A percentile compares a stretch with the other conserved stretches of the same genome.
phyloP scores from a whole-genome alignment of 1,139 yeast species.

The Taphrina populina region DNA sequence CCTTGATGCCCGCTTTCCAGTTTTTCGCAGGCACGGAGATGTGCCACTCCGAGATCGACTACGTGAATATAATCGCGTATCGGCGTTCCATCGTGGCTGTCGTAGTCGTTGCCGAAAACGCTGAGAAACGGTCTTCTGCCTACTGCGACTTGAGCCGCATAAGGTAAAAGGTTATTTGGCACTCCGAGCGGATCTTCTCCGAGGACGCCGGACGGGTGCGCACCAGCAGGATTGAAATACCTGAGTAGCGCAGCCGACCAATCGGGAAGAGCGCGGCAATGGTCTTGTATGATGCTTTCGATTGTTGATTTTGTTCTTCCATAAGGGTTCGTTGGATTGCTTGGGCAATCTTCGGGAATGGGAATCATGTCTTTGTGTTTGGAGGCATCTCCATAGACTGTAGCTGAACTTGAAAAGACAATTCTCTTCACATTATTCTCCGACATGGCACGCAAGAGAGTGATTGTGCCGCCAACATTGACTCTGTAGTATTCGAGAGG shows the following conservation, averaged over 20 bases:
- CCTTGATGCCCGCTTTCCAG: constrained; percentile 52
- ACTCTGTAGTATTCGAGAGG: constrained; percentile 73
- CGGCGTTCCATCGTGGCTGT: constrained; percentile 74
- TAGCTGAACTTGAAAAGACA: constrained; percentile 77
- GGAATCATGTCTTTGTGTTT: constrained; percentile 73
- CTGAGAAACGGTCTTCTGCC: constrained; percentile 66
- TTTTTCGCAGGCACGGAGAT: constrained; percentile 66
- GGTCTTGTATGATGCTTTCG: constrained; percentile 63
- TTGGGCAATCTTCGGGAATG: constrained; percentile 75
- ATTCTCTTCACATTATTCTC: constrained; percentile 53
- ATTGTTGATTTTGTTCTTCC: constrained; percentile 69
- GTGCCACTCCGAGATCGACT: constrained; percentile 78
- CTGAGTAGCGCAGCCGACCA: constrained; percentile 70
- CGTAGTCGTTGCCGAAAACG: constrained; percentile 64
- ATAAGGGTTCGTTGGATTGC: constrained; percentile 74
- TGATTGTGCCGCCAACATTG: constrained; percentile 66
- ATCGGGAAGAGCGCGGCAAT: constrained; percentile 51
- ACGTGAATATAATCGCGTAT: constrained; percentile 82
- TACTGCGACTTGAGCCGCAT: constrained; percentile 72
- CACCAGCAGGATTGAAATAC: constrained; percentile 82
- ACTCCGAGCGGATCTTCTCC: constrained; percentile 80
- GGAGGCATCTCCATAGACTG: constrained; percentile 82
- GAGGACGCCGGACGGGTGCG: constrained; percentile 74
- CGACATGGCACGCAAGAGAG: constrained; percentile 57
- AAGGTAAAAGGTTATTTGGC: constrained; percentile 75